Evolutionary conservation across 441 rosid species (phyloP).

Genomic region (Metrosideros polymorpha): DNA sequence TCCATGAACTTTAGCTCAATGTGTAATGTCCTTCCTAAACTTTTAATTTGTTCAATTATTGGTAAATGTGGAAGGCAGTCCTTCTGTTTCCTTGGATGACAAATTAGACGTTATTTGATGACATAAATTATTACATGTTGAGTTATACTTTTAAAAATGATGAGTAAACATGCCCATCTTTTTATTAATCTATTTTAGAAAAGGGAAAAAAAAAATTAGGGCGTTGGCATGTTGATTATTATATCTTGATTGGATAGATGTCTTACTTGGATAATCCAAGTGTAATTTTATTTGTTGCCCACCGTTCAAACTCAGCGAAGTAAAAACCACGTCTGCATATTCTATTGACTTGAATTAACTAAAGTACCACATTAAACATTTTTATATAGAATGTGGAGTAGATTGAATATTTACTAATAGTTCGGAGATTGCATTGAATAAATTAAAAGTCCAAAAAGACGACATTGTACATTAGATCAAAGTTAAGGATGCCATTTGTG

Average conservation of each 20-base stretch:
- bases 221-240: neutral
- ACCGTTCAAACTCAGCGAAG: neutral
- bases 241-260: neutral
- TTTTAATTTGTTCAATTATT: neutral
- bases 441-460: neutral
- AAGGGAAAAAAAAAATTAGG: neutral
- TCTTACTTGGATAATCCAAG: neutral
- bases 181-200: neutral
- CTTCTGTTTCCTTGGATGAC: neutral
- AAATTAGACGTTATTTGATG: neutral
- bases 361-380: neutral
- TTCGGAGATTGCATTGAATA: neutral
- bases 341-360: neutral
- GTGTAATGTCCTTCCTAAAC: accelerated
- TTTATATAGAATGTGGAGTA: too few species aligned
- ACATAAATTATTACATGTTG: neutral
- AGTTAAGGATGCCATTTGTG: neutral
- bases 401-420: neutral
- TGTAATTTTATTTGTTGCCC: neutral
- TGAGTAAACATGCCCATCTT: neutral
- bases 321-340: neutral
- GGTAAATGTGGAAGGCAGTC: neutral
- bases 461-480: neutral
- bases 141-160: neutral
- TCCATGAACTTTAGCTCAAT: neutral